Percentiles rank a stretch among this genome's conserved stretches.
Evolutionary conservation across 768 basidiomycete genomes (phyloP).

Genomic region (Chiua virens): DNA sequence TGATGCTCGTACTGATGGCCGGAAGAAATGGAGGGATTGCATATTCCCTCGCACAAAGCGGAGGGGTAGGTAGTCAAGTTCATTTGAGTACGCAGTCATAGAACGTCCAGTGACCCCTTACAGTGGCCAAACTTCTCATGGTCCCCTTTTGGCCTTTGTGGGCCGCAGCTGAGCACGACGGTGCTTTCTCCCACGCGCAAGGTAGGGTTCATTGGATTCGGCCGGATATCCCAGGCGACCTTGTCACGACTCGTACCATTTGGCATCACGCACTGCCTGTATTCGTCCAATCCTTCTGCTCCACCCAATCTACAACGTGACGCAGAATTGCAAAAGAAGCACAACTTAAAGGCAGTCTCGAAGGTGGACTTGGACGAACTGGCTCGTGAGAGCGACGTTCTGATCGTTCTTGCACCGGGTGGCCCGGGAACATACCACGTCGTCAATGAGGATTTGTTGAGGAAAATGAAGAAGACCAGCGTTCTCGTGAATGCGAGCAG

Average conservation of each 20-base stretch:
- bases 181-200: constrained; percentile 54
- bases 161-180: constrained; percentile 71
- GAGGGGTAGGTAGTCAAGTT: constrained; percentile 49
- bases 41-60: constrained; percentile 62
- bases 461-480: constrained; percentile 80
- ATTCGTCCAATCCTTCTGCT: constrained; percentile 58
- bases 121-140: constrained; percentile 83
- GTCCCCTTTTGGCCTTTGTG: constrained; percentile 83
- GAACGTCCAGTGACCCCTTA: neutral
- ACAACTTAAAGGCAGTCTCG: constrained; percentile 40
- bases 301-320: constrained; percentile 41
- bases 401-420: constrained; percentile 83
- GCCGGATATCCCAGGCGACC: constrained; percentile 87
- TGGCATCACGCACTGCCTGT: constrained; percentile 73
- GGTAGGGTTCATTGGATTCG: constrained; percentile 92
- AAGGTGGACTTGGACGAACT: constrained; percentile 66
- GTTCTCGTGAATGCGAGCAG: constrained; percentile 85
- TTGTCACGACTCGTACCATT: constrained; percentile 80
- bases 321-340: constrained; percentile 36
- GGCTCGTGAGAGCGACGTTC: constrained; percentile 75
- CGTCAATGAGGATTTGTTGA: constrained; percentile 69
- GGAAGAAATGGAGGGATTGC: constrained; percentile 73
- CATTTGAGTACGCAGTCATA: neutral
- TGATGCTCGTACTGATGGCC: constrained; percentile 95
- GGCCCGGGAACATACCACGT: constrained; percentile 69